A percentile compares a stretch with the other conserved stretches of the same genome.
Conservation (phyloP, 345 rosid species). For the Lepidium aucheri region DNA sequence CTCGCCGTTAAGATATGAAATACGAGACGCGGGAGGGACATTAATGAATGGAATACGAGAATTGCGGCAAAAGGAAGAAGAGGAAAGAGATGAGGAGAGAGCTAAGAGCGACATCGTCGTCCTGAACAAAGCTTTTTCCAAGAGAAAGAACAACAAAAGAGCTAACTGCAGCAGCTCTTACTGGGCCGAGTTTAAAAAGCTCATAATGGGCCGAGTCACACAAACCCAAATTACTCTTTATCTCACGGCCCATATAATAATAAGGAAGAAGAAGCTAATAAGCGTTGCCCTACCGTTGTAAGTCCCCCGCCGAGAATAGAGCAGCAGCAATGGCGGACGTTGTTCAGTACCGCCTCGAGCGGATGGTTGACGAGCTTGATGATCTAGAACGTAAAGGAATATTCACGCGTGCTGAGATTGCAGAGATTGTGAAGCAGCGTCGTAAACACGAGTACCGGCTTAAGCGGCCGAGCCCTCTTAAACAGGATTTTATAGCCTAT, state of each 20-base stretch:
- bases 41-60: not conserved
- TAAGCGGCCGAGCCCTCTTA: conserved; percentile 83
- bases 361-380: conserved; percentile 93
- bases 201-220: not conserved
- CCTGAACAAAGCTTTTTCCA: not conserved
- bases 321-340: conserved; percentile 67
- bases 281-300: conserved; percentile 15
- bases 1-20: not conserved
- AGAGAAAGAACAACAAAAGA: not conserved
- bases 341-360: conserved; percentile 92
- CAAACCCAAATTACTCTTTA: not conserved
- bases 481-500: conserved; percentile 72
- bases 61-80: conserved; percentile 4
- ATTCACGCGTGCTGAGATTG: conserved; percentile 64
- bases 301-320: conserved; percentile 15
- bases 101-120: conserved; percentile 17
- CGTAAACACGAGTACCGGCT: conserved; percentile 90
- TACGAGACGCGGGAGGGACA: not conserved
- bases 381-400: conserved; percentile 67
- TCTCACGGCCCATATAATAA: conserved; percentile 4
- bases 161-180: not conserved
- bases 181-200: not conserved
- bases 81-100: conserved; percentile 20
- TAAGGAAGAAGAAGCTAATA: not conserved
- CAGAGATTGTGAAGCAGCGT: conserved; percentile 77